Conservation (phyloP, 139 green algal genomes). For the Chlorella ohadii region DNA sequence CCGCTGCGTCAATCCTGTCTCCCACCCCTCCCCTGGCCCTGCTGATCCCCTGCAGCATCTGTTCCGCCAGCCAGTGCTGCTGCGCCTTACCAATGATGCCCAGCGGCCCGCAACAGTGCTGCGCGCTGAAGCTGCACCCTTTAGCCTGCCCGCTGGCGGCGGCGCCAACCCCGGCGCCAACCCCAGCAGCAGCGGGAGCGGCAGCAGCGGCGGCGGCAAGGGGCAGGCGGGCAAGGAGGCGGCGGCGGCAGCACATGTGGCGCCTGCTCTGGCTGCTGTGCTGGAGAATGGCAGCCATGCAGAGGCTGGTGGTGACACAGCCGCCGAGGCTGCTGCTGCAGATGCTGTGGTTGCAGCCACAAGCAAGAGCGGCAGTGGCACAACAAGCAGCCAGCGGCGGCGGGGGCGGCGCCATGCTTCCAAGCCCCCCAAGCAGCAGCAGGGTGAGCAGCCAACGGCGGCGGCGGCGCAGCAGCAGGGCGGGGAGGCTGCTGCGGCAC, state of each 20-base stretch:
- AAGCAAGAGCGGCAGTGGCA: background rate
- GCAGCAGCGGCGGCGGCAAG: background rate
- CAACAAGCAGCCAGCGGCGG: too few species aligned
- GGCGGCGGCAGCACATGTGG: background rate
- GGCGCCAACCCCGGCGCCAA: background rate
- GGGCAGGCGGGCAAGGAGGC: background rate
- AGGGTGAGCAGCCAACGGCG: too few species aligned
- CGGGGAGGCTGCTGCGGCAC: too few species aligned
- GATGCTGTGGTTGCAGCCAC: background rate
- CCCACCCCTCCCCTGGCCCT: too few species aligned
- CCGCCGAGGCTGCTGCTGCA: background rate
- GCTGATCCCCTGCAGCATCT: constrained; percentile 51
- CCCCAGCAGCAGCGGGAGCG: background rate
- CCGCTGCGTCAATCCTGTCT: too few species aligned
- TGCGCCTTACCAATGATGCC: constrained; percentile 41
- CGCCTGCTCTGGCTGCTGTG: background rate
- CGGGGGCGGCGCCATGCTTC: too few species aligned
- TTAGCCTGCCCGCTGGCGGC: background rate
- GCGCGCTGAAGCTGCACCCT: background rate
- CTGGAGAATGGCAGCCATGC: too few species aligned
- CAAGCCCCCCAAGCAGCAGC: too few species aligned
- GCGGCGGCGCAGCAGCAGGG: too few species aligned
- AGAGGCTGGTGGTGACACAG: background rate
- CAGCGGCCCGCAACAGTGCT: background rate
- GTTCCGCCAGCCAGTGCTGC: constrained; percentile 41